Conservation (phyloP, 768 basidiomycete species). For the Leccinum ochraceum region DNA sequence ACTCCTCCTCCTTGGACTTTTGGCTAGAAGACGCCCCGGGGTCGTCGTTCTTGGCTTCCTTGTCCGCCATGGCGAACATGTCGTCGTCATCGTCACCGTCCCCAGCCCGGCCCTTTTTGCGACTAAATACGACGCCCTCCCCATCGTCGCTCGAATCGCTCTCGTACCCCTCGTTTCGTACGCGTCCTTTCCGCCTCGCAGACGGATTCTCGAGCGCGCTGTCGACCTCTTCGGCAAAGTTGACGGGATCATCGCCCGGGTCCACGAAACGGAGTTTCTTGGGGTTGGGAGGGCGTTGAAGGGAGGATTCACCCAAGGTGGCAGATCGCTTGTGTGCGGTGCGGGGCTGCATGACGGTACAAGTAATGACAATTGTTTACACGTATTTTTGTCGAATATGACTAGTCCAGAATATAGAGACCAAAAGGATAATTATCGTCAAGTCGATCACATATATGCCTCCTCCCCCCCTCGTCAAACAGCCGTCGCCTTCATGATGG, state of each 20-base stretch:
- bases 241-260: conserved; percentile 69
- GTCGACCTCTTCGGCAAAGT: conserved; percentile 80
- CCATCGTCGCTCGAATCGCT: conserved; percentile 95
- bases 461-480: conserved; percentile 1
- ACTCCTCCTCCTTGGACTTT: conserved; percentile 70
- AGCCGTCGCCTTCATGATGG: conserved; percentile 36
- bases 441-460: not conserved
- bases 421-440: not conserved
- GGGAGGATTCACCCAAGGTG: conserved; percentile 35
- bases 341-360: conserved; percentile 37
- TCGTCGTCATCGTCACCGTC: conserved; percentile 67
- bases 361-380: conserved; percentile 17
- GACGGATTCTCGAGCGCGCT: conserved; percentile 67
- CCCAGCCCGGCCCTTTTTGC: conserved; percentile 55
- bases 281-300: conserved; percentile 30
- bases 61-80: conserved; percentile 74
- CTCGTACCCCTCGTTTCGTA: conserved; percentile 88
- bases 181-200: conserved; percentile 63
- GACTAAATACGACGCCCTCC: conserved; percentile 87
- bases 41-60: conserved; percentile 49
- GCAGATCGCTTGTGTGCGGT: conserved; percentile 46
- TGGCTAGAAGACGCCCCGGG: conserved; percentile 50
- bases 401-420: not conserved
- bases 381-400: conserved; percentile 25
- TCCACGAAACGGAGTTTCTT: conserved; percentile 84